These are phyloP conservation scores for Pugionium dolabratum DNA, from an alignment of 345 rosid genomes.

Conservation along the genomic window DNA sequence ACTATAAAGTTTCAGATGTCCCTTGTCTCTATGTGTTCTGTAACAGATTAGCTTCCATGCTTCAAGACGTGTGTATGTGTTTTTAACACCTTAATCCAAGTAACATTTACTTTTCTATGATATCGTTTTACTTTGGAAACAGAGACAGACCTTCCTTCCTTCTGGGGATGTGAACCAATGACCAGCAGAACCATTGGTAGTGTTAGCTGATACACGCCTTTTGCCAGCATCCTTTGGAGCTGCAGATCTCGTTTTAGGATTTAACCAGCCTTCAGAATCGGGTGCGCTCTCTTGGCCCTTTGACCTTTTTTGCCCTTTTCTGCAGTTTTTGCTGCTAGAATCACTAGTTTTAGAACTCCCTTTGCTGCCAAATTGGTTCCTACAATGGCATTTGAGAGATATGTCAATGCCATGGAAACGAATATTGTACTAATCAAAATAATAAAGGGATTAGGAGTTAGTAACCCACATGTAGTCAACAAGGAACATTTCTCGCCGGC, in stretches of 20 bases:
- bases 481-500: constrained; percentile 43
- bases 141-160: constrained; percentile 67
- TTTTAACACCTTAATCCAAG: not conserved
- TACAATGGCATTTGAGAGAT: constrained; percentile 37
- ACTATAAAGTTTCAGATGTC: constrained; percentile 3
- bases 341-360: constrained; percentile 50
- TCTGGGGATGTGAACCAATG: constrained; percentile 82
- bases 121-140: constrained; percentile 7
- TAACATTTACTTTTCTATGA: constrained; percentile 7
- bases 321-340: constrained; percentile 41
- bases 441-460: constrained; percentile 16
- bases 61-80: not conserved
- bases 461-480: constrained; percentile 65
- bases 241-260: constrained; percentile 50
- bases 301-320: constrained; percentile 45
- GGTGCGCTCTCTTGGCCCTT: constrained; percentile 27
- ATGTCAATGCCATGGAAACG: constrained; percentile 20
- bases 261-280: constrained; percentile 58
- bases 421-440: not conserved
- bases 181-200: constrained; percentile 39
- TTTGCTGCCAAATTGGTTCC: constrained; percentile 72
- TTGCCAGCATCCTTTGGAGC: constrained; percentile 76
- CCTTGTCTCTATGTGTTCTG: constrained; percentile 7
- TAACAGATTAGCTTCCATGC: constrained; percentile 3
- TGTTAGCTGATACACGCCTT: constrained; percentile 65